Percentiles rank a stretch among this genome's conserved stretches.
phyloP scores from a whole-genome alignment of 306 rosid genomes.

The Hippophae tibetana region DNA sequence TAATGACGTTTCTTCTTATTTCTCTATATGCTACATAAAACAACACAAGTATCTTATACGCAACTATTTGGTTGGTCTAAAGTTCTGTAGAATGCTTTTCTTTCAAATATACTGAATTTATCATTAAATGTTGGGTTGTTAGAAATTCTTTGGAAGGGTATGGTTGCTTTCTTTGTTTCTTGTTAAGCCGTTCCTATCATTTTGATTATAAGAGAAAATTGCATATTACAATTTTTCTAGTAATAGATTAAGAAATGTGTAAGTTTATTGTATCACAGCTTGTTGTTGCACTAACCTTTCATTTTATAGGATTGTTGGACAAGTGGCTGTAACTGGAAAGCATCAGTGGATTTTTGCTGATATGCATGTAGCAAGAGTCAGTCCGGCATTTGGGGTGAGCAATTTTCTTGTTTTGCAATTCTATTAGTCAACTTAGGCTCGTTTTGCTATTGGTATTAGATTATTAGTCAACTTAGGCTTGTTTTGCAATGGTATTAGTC shows the following conservation, averaged over 20 bases:
- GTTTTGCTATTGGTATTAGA: no score
- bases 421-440: no score
- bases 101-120: no score
- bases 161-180: not conserved
- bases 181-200: not conserved
- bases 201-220: not conserved
- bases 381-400: constrained; percentile 61
- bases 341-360: constrained; percentile 88
- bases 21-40: not conserved
- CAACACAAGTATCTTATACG: not conserved
- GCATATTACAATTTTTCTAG: not conserved
- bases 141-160: not conserved
- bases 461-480: no score
- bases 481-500: no score
- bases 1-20: constrained; percentile 29
- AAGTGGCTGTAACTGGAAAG: constrained; percentile 83
- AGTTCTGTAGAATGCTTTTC: not conserved
- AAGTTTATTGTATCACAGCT: not conserved
- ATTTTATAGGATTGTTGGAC: constrained; percentile 71
- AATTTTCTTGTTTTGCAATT: not conserved
- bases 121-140: not conserved
- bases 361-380: constrained; percentile 35
- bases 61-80: not conserved
- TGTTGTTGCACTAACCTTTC: constrained; percentile 6
- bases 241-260: not conserved